phyloP scores from a whole-genome alignment of 768 basidiomycete genomes.

The Postia placenta region DNA sequence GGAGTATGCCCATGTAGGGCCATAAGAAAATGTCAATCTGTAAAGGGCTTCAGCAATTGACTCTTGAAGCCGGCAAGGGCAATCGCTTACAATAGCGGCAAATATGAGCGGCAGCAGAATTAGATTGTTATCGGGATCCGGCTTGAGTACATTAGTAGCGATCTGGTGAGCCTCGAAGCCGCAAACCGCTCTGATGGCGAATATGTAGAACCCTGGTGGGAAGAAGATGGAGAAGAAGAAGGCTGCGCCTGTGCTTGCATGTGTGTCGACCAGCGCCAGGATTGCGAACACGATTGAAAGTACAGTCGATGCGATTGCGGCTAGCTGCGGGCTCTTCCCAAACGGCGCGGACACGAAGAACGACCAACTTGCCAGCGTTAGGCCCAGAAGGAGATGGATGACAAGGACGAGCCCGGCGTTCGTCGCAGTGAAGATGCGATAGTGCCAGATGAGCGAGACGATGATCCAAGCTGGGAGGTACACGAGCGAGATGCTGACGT shows the following conservation, averaged over 20 bases:
- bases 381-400: conserved; percentile 61
- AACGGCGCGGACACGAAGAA: conserved; percentile 67
- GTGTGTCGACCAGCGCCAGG: conserved; percentile 48
- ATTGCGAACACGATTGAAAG: conserved; percentile 62
- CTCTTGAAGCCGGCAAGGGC: background rate
- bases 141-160: conserved; percentile 45
- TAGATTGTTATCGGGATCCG: conserved; percentile 56
- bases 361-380: conserved; percentile 65
- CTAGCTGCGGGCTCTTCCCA: conserved; percentile 66
- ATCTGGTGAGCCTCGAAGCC: conserved; percentile 60
- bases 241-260: conserved; percentile 35
- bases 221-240: conserved; percentile 66
- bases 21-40: conserved; percentile 71
- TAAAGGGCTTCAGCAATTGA: background rate
- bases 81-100: conserved; percentile 49
- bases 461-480: conserved; percentile 79
- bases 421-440: conserved; percentile 57
- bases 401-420: conserved; percentile 53
- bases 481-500: conserved; percentile 53
- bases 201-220: conserved; percentile 73
- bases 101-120: conserved; percentile 54
- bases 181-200: conserved; percentile 59
- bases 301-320: conserved; percentile 62
- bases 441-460: conserved; percentile 59
- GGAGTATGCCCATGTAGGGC: conserved; percentile 56